Percentiles rank a stretch among this genome's conserved stretches.
These are phyloP conservation scores for Hysterium pulicare DNA, from an alignment of 2,329 filamentous ascomycete species.

Conservation along the genomic window DNA sequence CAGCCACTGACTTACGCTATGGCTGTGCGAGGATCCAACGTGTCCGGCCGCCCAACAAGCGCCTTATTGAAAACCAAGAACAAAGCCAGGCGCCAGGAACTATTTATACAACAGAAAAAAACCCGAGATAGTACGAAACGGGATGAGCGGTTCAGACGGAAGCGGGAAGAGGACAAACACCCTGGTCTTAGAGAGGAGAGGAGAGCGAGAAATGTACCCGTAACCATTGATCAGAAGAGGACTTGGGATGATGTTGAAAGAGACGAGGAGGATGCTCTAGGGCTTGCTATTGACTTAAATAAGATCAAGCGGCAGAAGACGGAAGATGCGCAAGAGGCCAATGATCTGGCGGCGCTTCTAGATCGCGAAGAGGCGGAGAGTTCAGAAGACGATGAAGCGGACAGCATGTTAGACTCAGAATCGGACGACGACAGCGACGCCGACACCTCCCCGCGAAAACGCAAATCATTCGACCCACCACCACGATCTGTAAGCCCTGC, in stretches of 20 bases:
- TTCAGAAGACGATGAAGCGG: constrained; percentile 56
- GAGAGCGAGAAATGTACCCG: constrained; percentile 72
- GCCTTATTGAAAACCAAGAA: constrained; percentile 67
- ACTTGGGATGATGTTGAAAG: constrained; percentile 26
- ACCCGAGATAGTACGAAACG: constrained; percentile 69
- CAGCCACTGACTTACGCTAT: no score
- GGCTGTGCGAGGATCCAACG: no score
- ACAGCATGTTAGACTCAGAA: constrained; percentile 72
- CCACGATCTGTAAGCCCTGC: constrained; percentile 55
- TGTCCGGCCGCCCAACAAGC: constrained; percentile 45
- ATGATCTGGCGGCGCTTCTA: constrained; percentile 40
- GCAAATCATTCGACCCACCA: constrained; percentile 36
- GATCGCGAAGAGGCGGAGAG: constrained; percentile 42
- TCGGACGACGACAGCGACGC: constrained; percentile 53
- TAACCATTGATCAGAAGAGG: constrained; percentile 75
- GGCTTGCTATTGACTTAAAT: constrained; percentile 45
- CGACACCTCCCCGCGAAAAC: constrained; percentile 32
- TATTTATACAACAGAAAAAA: constrained; percentile 79
- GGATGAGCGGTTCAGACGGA: constrained; percentile 72
- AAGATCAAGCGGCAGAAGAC: constrained; percentile 10
- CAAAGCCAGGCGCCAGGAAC: constrained; percentile 73
- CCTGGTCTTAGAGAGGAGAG: constrained; percentile 71
- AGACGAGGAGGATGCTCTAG: constrained; percentile 22
- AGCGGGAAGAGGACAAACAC: constrained; percentile 81
- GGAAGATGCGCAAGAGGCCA: constrained; percentile 6